Base-by-base conservation (phyloP, 2,329 filamentous ascomycete species). In the Pseudogymnoascus sp. region DNA sequence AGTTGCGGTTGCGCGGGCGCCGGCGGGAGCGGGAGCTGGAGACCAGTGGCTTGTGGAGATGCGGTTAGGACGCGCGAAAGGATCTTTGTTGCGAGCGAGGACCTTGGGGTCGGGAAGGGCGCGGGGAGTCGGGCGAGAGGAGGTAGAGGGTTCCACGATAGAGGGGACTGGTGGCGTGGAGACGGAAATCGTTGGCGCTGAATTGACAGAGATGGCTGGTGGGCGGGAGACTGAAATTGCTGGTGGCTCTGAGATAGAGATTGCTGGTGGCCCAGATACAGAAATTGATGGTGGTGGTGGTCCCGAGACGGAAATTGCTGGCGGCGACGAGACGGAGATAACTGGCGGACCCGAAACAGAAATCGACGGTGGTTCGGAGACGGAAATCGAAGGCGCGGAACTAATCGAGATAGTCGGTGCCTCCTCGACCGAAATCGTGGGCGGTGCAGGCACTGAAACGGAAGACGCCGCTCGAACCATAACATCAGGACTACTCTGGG, bases 1-100 rank as follows among this genome's bases (percentile, higher is more conserved):
- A 54, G 87, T 83, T 6, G 91, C 90, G 5, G 88, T 88, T 63
- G 79, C 78, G 71, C 84, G 79, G 69, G 76, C 75, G 3, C 77
- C 78, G 1, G 79, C 77, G 2, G 36, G 54, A 5, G 29, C 31
- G 0, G 54, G 54, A 2, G 79, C 82, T 1, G 83, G 83, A 2
- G 83, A 85, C 84, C 84, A 86, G 68, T 86, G 84, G 8, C 72
- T 69, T 60, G 68, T 23, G 11, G 57, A 11, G 71, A 69, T 34
- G 64, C 64, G 73, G 65, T 64, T 69, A 34, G 61, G 72, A 64
- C 67, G 66, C 47, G 66, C 71, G 51, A 37, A 67, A 66, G 18
- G 18, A 76, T 31, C 76, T 76, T 57, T 77, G 78, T 39, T 75
- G 74, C 42, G 74, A 73, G 26, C 64, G 54, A 31, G 69, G 66